phyloP scores from a whole-genome alignment of 371 early-diverging fungal species.

The Chytridiales sp. region DNA sequence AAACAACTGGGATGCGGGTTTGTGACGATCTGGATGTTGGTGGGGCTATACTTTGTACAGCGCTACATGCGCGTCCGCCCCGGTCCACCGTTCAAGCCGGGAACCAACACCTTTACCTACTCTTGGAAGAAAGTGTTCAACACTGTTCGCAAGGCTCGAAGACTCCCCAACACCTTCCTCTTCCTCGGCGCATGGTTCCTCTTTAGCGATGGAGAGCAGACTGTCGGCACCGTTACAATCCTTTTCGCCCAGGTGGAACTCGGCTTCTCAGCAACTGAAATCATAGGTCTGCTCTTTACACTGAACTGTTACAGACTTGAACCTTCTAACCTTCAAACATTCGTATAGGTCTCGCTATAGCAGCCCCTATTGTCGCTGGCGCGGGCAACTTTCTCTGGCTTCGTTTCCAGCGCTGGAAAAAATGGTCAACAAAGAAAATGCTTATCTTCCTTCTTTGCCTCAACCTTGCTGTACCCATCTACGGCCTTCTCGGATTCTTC shows the following conservation, averaged over 20 bases:
- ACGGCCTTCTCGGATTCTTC: slow-evolving; percentile 58
- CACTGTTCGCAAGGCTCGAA: slow-evolving; percentile 26
- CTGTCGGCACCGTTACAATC: slow-evolving; percentile 42
- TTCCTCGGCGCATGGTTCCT: slow-evolving; percentile 46
- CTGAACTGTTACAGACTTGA: too few species aligned
- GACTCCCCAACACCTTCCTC: slow-evolving; percentile 37
- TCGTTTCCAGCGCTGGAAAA: slow-evolving; percentile 36
- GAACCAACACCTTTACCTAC: slow-evolving; percentile 20
- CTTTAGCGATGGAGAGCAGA: slow-evolving; percentile 40
- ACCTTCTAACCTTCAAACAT: too few species aligned
- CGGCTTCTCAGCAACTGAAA: slow-evolving; percentile 30
- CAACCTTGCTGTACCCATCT: slow-evolving; percentile 43
- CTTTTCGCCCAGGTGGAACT: slow-evolving; percentile 45
- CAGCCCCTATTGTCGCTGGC: slow-evolving; percentile 42
- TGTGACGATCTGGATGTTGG: slow-evolving; percentile 12
- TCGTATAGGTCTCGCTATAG: slow-evolving; percentile 25
- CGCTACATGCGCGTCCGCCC: slow-evolving; percentile 13
- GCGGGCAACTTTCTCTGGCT: slow-evolving; percentile 57
- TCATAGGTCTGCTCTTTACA: too few species aligned
- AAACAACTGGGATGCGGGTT: background rate
- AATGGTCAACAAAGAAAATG: slow-evolving; percentile 32
- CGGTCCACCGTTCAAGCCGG: slow-evolving; percentile 17
- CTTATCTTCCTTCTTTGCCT: slow-evolving; percentile 34
- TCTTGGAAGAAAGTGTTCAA: slow-evolving; percentile 21
- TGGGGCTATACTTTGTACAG: slow-evolving; percentile 18